Base-by-base conservation (phyloP, 2,329 filamentous ascomycete genomes). In the Colletotrichum brevisporum region DNA sequence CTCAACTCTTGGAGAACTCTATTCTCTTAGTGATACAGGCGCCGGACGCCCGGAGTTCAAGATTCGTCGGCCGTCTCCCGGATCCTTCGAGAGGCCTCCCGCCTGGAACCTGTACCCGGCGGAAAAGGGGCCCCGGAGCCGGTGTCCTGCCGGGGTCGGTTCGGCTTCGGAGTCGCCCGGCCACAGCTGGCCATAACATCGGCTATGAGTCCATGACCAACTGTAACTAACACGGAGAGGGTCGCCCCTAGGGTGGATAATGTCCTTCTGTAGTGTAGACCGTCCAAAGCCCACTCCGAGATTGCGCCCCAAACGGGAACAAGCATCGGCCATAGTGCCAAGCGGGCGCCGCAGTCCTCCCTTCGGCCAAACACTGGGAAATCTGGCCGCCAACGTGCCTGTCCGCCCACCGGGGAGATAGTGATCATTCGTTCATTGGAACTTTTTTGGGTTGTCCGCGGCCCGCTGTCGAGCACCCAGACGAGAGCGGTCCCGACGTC, bases 221-320 rank as follows among this genome's bases (percentile, higher is more conserved):
- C n/a, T 21, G n/a, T n/a, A 50, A 16, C 26, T 26, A 41, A 41
- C 16, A 52, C 21, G 21, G 62, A 52, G 54, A 36, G 13, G n/a
- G 24, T 56, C 36, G 16, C 10, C 16, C 10, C 41, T 6, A 16
- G 12, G 12, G 66, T 69, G 66, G 66, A 43, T 66, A 45, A 51
- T 21, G 36, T 56, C 51, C 51, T 52, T 56, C 43, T 31, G 45
- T 45, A 36, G 39, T 31, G 45, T 45, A 36, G 39, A 48, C 6
- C 21, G 21, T 24, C 21, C 21, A 21, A 45, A 58, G n/a, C 18
- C 62, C 66, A 66, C 45, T 6, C 66, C 55, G 62, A 69, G 55
- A 69, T 69, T 69, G 55, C 55, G 45, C 50, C 55, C 50, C 31
- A 56, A 69, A 65, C 27, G 53, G 60, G 39, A 13, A 27, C 39